Base-by-base conservation (phyloP, 805 yeast genomes). In the Candida sithepensis region DNA sequence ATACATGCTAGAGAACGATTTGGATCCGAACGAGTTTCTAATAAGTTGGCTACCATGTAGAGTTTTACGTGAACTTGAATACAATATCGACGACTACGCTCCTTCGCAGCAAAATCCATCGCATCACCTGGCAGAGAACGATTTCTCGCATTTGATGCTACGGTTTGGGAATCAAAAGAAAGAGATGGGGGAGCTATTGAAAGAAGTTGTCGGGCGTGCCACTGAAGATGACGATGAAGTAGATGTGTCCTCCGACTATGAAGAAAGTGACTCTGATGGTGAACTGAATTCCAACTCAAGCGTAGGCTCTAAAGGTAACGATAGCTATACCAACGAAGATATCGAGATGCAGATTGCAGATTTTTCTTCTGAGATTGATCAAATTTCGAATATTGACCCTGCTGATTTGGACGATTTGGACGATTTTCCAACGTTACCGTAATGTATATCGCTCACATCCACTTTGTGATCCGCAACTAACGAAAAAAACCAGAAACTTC, bases 1-100 rank as follows among this genome's bases (percentile, higher is more conserved):
- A 32, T 26, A 45, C 37, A 46, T 51, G 52, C 30, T 13, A 26
- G 41, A 21, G n/a, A 19, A 28, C 21, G 48, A 42, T 10, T 16
- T 48, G 26, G 52, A 48, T 42, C 41, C 48, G 1, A 12, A 37
- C 9, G 20, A 20, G 13, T n/a, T 12, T 6, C 14, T 37, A 20
- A 43, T 43, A 2, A 37, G 24, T 20, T 24, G 18, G 12, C 20
- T 43, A 28, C 45, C 45, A 12, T 4, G 23, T 3, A 37, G 23
- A 14, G 34, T 43, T 3, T 19, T 43, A 18, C 13, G 13, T 10
- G 21, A 18, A 6, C 30, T 34, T 5, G 9, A 34, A n/a, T 34
- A 34, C 16, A 12, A 34, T 4, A 16, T 34, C 18, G 6, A 34
- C 18, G 38, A 34, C 18, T 34, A n/a, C 16, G 21, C 14, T 6